phyloP scores from a whole-genome alignment of 441 rosid genomes.

The Rhodomyrtus psidioides region DNA sequence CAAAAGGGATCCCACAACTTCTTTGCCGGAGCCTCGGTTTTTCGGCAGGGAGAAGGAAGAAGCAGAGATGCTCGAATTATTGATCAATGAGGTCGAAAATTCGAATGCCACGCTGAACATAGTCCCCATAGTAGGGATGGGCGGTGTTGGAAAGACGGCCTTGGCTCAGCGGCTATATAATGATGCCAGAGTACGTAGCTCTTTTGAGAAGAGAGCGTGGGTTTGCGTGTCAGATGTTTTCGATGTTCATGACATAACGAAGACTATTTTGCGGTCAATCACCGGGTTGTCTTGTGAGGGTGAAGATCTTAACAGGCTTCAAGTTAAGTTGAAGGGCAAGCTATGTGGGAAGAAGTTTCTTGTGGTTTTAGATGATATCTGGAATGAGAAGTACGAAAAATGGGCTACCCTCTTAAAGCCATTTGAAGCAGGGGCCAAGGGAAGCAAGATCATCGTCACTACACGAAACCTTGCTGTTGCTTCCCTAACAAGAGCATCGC shows the following conservation, averaged over 20 bases:
- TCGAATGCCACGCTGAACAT: neutral
- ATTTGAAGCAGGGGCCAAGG: neutral
- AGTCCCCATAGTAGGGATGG: neutral
- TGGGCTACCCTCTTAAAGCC: neutral
- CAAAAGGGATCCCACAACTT: neutral
- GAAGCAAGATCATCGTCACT: neutral
- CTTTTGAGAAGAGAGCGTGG: neutral
- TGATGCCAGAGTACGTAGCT: neutral
- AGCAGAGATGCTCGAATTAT: neutral
- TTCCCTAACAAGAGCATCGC: neutral
- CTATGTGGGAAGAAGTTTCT: neutral
- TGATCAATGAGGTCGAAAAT: neutral
- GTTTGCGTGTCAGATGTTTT: neutral
- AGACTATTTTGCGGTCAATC: neutral
- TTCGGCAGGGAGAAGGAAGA: neutral
- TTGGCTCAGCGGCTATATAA: neutral
- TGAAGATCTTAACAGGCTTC: neutral
- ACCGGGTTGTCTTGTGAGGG: fast-evolving
- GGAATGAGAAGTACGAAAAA: neutral
- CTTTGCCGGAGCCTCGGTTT: neutral
- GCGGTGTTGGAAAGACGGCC: neutral
- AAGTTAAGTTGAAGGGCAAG: neutral
- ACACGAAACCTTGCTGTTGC: neutral
- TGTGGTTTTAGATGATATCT: neutral
- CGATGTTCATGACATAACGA: neutral